Evolutionary conservation across 2,329 filamentous ascomycete species (phyloP).

Genomic region (Verticillium tricorpus): DNA sequence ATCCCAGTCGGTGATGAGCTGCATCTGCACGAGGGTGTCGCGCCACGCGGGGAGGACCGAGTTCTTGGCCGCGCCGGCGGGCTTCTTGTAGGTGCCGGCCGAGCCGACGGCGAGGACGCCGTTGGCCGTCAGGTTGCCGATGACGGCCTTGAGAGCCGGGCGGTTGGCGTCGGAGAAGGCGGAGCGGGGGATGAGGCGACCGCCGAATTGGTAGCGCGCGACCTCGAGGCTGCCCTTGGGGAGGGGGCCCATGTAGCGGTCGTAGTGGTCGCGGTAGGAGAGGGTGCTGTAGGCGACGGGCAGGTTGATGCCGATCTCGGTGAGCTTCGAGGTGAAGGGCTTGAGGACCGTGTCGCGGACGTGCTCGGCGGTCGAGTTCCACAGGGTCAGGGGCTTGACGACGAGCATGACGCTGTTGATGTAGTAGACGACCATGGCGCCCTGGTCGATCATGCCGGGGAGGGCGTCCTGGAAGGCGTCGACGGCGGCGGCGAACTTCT

Average conservation of each 20-base stretch:
- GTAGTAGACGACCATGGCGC: constrained; percentile 43
- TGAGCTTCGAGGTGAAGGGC: constrained; percentile 23
- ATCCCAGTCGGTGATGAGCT: constrained; percentile 23
- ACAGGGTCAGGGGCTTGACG: constrained; percentile 25
- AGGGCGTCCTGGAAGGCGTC: constrained; percentile 35
- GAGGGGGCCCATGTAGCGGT: constrained; percentile 29
- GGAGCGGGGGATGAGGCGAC: constrained; percentile 27
- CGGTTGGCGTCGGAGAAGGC: constrained; percentile 20
- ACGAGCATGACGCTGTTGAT: constrained; percentile 41
- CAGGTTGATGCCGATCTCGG: constrained; percentile 19
- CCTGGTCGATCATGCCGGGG: constrained; percentile 42
- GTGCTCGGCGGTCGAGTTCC: constrained; percentile 20
- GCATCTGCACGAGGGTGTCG: constrained; percentile 24
- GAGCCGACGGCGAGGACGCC: constrained; percentile 24
- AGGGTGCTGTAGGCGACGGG: constrained; percentile 19
- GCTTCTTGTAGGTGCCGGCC: constrained; percentile 23
- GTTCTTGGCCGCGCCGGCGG: constrained; percentile 23
- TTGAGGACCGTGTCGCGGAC: constrained; percentile 21
- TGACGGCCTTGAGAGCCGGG: constrained; percentile 15
- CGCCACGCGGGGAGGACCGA: constrained; percentile 34
- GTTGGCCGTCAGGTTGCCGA: constrained; percentile 23
- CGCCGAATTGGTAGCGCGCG: constrained; percentile 27
- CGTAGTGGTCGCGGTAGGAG: constrained; percentile 26
- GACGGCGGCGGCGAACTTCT: constrained; percentile 45
- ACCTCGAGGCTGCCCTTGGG: constrained; percentile 27